Evolutionary conservation across 352 stramenopile species (phyloP), one percentile per base, ranked within the genome.

Genomic region (Phytophthora nicotianae): DNA sequence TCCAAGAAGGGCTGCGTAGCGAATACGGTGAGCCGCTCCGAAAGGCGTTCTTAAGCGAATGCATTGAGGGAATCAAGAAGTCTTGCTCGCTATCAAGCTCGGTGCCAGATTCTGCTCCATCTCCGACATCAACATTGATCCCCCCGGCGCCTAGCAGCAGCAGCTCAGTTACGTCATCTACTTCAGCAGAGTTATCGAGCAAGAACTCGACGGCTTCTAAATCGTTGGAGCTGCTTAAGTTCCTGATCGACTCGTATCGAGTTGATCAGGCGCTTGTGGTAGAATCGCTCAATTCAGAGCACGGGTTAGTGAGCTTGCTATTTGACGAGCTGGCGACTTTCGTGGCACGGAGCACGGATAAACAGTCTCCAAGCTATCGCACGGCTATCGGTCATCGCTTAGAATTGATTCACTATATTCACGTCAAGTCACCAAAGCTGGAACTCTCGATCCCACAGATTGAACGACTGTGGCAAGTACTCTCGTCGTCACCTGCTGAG

Each of bases 291-390:
- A 87, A 93, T 71, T 75, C 68, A 14, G 81, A 92, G 33, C 83
- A 95, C 29, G 67, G 77, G 5, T 68, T 96, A 16, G 86, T 92
- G 14, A 62, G 76, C 21, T 69, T 96, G 42, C 61, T 96, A 1
- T 96, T 96, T 58, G 86, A 95, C 45, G 88, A 96, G 33, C 69
- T 96, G 13, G 83, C 84, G 13, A 86, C 86, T 14, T 94, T 94
- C 76, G 86, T 92, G 2, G 63, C 68, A 20, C 72, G 85, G 7
- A 81, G 70, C 46, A 69, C 59, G 9, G 71, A 87, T 29, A 90
- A 89, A 23, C 70, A 77, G 11, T 69, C 71, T 0, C 48, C 61
- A 14, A 80, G 48, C 24, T 91, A 96, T 61, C 74, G 75, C n/a
- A 89, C 78, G 3, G 85, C 79, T 1, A 90, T 96, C 26, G 83